Conservation (phyloP, 2,329 filamentous ascomycete species). For the Phialemoniopsis sp. region DNA sequence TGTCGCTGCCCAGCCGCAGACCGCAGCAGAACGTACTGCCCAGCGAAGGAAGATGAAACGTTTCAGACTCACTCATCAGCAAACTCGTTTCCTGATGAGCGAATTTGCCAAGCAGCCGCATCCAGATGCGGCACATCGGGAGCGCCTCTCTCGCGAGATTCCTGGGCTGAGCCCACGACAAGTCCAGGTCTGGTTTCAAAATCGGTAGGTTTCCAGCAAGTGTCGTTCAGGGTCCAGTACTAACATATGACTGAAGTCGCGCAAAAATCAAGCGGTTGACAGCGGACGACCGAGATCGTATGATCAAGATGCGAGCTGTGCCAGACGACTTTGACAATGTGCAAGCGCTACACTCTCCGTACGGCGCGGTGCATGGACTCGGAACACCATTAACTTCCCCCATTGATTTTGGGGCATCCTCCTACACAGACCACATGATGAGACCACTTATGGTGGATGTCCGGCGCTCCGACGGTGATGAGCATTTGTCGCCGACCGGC, state of each 20-base stretch:
- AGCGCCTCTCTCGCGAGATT: slow-evolving; percentile 83
- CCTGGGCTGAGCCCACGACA: slow-evolving; percentile 87
- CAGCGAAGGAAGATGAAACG: slow-evolving; percentile 70
- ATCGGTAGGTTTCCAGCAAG: slow-evolving; percentile 62
- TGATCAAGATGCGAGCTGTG: slow-evolving; percentile 69
- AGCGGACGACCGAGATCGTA: slow-evolving; percentile 65
- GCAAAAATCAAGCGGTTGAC: slow-evolving; percentile 70
- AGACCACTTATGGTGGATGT: slow-evolving; percentile 67
- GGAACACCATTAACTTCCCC: slow-evolving; percentile 43
- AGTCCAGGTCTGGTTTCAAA: slow-evolving; percentile 98
- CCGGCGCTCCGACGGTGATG: slow-evolving; percentile 58
- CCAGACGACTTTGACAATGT: slow-evolving; percentile 69
- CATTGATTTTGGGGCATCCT: slow-evolving; percentile 40
- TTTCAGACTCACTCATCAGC: slow-evolving; percentile 87
- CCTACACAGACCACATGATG: slow-evolving; percentile 58
- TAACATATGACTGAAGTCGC: slow-evolving; percentile 36
- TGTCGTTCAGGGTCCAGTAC: too few relatives aligned
- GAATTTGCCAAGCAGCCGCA: slow-evolving; percentile 95
- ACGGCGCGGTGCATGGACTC: slow-evolving; percentile 55
- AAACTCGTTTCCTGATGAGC: slow-evolving; percentile 96
- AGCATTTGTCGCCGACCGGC: slow-evolving; percentile 63
- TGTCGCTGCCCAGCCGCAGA: slow-evolving; percentile 38
- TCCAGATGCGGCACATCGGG: slow-evolving; percentile 85
- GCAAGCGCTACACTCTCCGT: slow-evolving; percentile 63
- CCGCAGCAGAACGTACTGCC: slow-evolving; percentile 51